Evolutionary conservation across 2,329 filamentous ascomycete genomes (phyloP), one percentile per base, ranked within the genome.

Genomic region (Arthrobotrys conoides): DNA sequence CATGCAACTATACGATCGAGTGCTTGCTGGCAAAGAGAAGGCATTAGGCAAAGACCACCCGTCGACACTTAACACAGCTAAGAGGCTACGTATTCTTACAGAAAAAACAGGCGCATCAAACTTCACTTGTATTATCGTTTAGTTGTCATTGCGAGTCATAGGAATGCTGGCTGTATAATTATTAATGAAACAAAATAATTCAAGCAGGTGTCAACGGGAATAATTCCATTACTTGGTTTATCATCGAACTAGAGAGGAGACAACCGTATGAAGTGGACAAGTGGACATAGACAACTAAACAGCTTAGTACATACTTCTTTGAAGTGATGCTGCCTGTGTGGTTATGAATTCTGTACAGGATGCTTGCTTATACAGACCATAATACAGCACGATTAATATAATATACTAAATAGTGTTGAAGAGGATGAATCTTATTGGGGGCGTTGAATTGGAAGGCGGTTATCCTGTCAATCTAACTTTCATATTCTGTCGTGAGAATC

Each of bases 31-130:
- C 9, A 14, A 16, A 14, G 48, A 51, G 48, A 51, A 51, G 22
- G 10, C 12, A 2, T 16, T 51, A 9, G 48, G 22, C 9, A 14
- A 24, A 51, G 20, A 51, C 10, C 48, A 27, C 22, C 51, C 24
- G 51, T 57, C 24, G 18, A 57, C 51, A 36, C 51, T 36, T 14
- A 1, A n/a, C 22, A 55, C 51, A 55, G 49, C 49, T 55, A 18
- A 51, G 46, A n/a, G 46, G 46, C 46, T 51, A 16, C 46, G 46
- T 30, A 30, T 30, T 30, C 27, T 30, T 3, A 8, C 27, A 30
- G 27, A 30, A 30, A 3, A 48, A 48, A 48, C 14, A 48, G 9
- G 44, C 44, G 44, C 44, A 48, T 12, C 27, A 30, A 30, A 30
- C 27, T 8, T 30, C 27, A 30, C 27, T 30, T 30, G 44, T 10